Evolutionary conservation across 306 rosid genomes (phyloP).

Genomic region (Cicer arietinum): DNA sequence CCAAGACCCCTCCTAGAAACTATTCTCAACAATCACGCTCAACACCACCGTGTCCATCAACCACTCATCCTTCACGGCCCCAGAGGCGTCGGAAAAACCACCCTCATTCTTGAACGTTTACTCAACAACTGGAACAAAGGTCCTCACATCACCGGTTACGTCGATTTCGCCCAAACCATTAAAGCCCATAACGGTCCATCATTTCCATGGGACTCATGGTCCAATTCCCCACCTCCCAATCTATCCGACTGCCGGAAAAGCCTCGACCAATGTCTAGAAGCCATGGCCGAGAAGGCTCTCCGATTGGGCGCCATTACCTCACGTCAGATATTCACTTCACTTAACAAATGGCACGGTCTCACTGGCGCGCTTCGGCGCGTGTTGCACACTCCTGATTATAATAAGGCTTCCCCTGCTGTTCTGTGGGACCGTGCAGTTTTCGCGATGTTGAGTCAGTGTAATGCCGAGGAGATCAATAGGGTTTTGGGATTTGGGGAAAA

Average conservation of each 20-base stretch:
- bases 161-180: conserved; percentile 79
- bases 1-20: conserved; percentile 88
- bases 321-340: conserved; percentile 66
- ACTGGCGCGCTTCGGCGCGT: conserved; percentile 58
- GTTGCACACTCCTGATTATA: conserved; percentile 36
- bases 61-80: conserved; percentile 93
- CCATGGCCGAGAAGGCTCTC: conserved; percentile 76
- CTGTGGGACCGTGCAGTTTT: conserved; percentile 86
- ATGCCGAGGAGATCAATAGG: conserved; percentile 62
- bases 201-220: conserved; percentile 87
- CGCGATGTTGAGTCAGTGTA: conserved; percentile 56
- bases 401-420: conserved; percentile 50
- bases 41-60: conserved; percentile 87
- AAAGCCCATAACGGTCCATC: conserved; percentile 61
- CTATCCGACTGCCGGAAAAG: conserved; percentile 62
- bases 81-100: conserved; percentile 91
- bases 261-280: conserved; percentile 78
- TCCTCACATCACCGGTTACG: conserved; percentile 89
- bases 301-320: conserved; percentile 70
- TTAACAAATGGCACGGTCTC: conserved; percentile 76
- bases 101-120: conserved; percentile 85
- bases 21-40: conserved; percentile 84
- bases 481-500: conserved; percentile 57
- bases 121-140: conserved; percentile 79
- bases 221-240: conserved; percentile 62